Evolutionary conservation across 805 yeast species (phyloP).

Genomic region (Zygotorulaspora florentina): DNA sequence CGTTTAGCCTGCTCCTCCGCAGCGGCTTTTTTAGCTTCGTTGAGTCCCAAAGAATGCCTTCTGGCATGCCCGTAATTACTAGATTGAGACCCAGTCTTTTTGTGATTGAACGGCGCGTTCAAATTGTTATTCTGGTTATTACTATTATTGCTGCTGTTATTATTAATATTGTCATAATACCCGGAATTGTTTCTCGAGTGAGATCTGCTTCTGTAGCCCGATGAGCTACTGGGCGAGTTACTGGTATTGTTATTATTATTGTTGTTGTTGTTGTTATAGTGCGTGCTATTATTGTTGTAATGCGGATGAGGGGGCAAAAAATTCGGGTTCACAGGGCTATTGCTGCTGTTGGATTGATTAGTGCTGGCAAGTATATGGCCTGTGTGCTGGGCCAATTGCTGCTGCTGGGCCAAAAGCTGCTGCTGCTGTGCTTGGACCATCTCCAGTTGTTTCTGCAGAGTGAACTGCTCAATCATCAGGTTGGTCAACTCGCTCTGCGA

Average conservation of each 20-base stretch:
- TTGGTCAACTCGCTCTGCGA: constrained; percentile 94
- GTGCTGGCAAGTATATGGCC: constrained; percentile 38
- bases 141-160: constrained; percentile 14
- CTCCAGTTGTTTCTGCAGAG: constrained; percentile 86
- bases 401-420: constrained; percentile 48
- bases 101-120: constrained; percentile 34
- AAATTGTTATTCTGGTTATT: constrained; percentile 12
- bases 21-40: constrained; percentile 96
- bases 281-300: constrained; percentile 17
- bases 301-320: constrained; percentile 28
- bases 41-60: constrained; percentile 86
- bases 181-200: constrained; percentile 37
- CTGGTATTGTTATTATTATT: constrained; percentile 3
- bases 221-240: constrained; percentile 12
- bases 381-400: constrained; percentile 53
- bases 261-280: constrained; percentile 1
- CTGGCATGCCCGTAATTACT: constrained; percentile 69
- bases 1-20: constrained; percentile 82
- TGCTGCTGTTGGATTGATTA: constrained; percentile 11
- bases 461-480: constrained; percentile 85
- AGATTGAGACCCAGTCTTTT: constrained; percentile 46
- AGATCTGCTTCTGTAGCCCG: constrained; percentile 31
- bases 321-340: constrained; percentile 15
- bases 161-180: constrained; percentile 23
- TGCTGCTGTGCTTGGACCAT: constrained; percentile 89